A percentile compares a stretch with the other conserved stretches of the same genome.
phyloP scores from a whole-genome alignment of 164 flowering plant genomes.

The Aristolochia contorta region DNA sequence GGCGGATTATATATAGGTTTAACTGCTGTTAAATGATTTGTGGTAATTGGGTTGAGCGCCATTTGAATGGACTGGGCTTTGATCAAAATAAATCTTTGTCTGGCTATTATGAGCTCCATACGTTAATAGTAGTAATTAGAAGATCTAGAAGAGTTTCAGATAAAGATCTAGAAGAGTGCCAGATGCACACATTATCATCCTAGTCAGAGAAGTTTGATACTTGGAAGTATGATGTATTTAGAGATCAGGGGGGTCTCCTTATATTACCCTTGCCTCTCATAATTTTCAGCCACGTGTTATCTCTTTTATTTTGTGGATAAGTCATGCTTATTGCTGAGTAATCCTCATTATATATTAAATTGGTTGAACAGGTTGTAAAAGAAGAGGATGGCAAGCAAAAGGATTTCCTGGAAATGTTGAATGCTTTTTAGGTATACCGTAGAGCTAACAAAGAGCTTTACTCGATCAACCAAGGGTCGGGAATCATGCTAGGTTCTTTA shows the following conservation, averaged over 20 bases:
- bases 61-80: too few relatives aligned
- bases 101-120: too few relatives aligned
- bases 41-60: too few relatives aligned
- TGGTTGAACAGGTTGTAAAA: slow-evolving; percentile 18
- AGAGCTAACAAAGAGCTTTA: slow-evolving; percentile 3
- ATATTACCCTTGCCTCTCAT: neutral
- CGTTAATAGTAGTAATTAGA: too few relatives aligned
- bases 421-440: slow-evolving; percentile 8
- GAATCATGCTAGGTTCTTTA: neutral
- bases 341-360: neutral
- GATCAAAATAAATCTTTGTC: too few relatives aligned
- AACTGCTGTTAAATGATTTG: too few relatives aligned
- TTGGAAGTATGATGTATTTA: neutral
- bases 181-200: too few relatives aligned
- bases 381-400: slow-evolving; percentile 18
- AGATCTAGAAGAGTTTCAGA: too few relatives aligned
- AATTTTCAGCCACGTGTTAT: neutral
- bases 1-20: too few relatives aligned
- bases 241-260: neutral
- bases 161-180: too few relatives aligned
- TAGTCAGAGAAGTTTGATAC: neutral
- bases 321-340: neutral
- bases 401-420: slow-evolving; percentile 20
- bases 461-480: slow-evolving; percentile 3
- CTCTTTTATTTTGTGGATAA: neutral